These are phyloP conservation scores for Fonsecaea pedrosoi DNA, from an alignment of 2,329 filamentous ascomycete species.

Conservation along the genomic window DNA sequence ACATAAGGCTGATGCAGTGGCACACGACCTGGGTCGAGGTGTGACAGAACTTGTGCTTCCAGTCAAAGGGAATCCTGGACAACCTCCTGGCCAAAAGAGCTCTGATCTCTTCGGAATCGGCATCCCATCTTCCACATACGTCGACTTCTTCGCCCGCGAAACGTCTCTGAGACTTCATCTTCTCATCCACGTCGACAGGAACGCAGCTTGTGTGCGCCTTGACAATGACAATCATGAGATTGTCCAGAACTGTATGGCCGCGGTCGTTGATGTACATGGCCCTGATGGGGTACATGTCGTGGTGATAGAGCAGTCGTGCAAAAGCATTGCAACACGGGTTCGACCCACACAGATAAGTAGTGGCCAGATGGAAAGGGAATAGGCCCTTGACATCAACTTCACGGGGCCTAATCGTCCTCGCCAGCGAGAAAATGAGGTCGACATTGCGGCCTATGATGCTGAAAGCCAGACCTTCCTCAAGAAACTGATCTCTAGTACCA, in stretches of 20 bases:
- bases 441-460: constrained; percentile 42
- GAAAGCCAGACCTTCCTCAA: constrained; percentile 42
- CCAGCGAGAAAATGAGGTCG: constrained; percentile 27
- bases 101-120: constrained; percentile 48
- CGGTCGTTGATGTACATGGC: constrained; percentile 39
- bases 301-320: not conserved
- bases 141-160: constrained; percentile 52
- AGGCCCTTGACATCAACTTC: constrained; percentile 40
- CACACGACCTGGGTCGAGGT: constrained; percentile 50
- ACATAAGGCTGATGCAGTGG: constrained; percentile 43
- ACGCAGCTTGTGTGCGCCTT: constrained; percentile 45
- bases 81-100: constrained; percentile 42
- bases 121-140: constrained; percentile 54
- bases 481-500: constrained; percentile 37
- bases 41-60: constrained; percentile 57
- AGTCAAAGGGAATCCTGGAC: constrained; percentile 44
- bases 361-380: constrained; percentile 48
- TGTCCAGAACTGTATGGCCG: constrained; percentile 51
- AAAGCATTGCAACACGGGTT: constrained; percentile 45
- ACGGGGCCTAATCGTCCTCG: not conserved
- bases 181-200: constrained; percentile 43
- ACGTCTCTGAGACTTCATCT: constrained; percentile 37
- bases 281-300: not conserved
- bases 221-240: constrained; percentile 48
- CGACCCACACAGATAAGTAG: constrained; percentile 48